Base-by-base conservation (phyloP, 352 stramenopile species). In the Pythium sukuiense region DNA sequence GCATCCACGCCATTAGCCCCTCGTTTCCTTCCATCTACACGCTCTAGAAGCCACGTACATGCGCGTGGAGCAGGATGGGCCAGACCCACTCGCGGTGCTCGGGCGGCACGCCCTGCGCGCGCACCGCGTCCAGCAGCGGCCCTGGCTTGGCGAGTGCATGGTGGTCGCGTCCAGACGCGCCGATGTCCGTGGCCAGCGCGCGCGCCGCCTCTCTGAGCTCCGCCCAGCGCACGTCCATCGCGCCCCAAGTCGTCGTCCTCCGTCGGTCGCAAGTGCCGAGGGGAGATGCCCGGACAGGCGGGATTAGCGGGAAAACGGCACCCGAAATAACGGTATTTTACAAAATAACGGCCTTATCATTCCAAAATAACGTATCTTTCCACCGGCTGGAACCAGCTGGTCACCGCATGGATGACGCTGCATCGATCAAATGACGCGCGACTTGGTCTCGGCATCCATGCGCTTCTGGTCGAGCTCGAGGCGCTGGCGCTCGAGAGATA, bases 81-180 rank as follows among this genome's bases (percentile, higher is more conserved):
- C 85, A 93, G 18, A 80, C 79, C 85, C 85, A 93, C 65, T 91
- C 81, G 69, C 85, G 85, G 68, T 93, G 85, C 70, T 86, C 79
- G 6, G 70, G 29, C 26, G 85, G 85, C 29, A 93, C 66, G 20
- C 85, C 85, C 33, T 85, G 79, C 37, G 70, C 67, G 37, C 83
- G 82, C 46, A 91, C 80, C 20, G 76, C 63, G 59, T 73, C 73
- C 68, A 87, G 83, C 24, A 85, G 62, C n/a, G 68, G 64, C 35
- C 70, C 63, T 30, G 74, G 77, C 20, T 76, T 76, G 24, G 73
- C 62, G 32, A 93, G 69, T 57, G 82, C 86, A 71, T 93, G 85
- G 65, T 93, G 81, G 59, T 90, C 79, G 55, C 83, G 82, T 13
- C 77, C 82, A 3, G 83, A 85, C 20, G 67, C 62, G 55, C 83